Evolutionary conservation across 345 rosid species (phyloP), one percentile per base, ranked within the genome.

Genomic region (Euphorbia peplus): DNA sequence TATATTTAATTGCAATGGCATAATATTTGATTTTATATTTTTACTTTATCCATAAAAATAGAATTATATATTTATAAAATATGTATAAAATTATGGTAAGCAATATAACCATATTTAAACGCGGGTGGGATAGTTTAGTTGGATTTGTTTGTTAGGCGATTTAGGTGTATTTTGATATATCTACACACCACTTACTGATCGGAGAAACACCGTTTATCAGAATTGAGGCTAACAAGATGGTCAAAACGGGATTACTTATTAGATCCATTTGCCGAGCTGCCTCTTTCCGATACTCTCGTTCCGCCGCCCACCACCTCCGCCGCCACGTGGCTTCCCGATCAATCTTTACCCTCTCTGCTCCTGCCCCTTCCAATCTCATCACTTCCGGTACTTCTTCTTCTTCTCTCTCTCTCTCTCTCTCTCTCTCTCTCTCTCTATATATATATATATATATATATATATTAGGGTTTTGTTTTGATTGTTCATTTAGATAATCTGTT

Each of bases 181-280:
- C n/a, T n/a, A 13, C 4, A 11, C 60, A 25, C 32, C 18, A 13
- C 18, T 55, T 14, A 12, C 60, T 25, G 32, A 18, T 50, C 24
- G 54, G 19, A 50, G 22, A 50, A 14, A 18, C 7, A 19, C 1
- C 18, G 19, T 18, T 48, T 18, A 1, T 5, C 52, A 1, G 18
- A 37, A 19, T 21, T 11, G 29, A 13, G 16, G 4, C 12, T 19
- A 51, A 51, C 53, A 44, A 24, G 35, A 60, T 71, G 76, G 70
- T 57, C 71, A 70, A 74, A 83, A 79, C 71, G 85, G 70, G 59
- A 16, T 41, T 59, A 8, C 30, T 79, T 52, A 68, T 79, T 52
- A 68, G 83, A 66, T 76, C 82, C 42, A 46, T 79, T 13, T 62
- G 8, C 70, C 76, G 80, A 28, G 65, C 78, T 22, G 68, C 79